Base-by-base conservation (phyloP, 2,329 filamentous ascomycete species). In the Cercospora sp. region DNA sequence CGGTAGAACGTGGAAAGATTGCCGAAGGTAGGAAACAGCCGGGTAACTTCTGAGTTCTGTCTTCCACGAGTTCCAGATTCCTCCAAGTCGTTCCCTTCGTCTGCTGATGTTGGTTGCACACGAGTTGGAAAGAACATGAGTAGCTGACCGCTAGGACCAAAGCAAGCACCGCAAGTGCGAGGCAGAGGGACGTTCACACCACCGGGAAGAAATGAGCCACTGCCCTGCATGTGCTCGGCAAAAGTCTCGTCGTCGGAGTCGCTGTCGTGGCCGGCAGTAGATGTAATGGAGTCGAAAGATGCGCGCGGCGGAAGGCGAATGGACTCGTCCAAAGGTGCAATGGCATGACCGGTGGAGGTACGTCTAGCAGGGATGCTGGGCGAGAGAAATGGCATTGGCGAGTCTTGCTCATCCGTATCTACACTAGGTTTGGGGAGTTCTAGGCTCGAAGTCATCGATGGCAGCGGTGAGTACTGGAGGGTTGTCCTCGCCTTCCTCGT, bases 181-280 rank as follows among this genome's bases (percentile, higher is more conserved):
- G 87, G 86, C 62, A 89, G 78, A 5, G 89, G 89, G 3, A 90
- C 86, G 74, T 88, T 89, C 61, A 87, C 84, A 76, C 89, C 88
- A 80, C 87, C 78, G 84, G 86, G 86, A 28, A 85, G 80, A 69
- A 87, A 81, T 20, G 84, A 78, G 66, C 85, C 85, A 66, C 85
- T 82, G 30, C 79, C 83, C 69, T 72, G 65, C 70, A 83, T 83
- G 20, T 70, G 70, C 7, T 73, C 72, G 12, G 72, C 73, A 63
- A 77, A 97, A 72, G 92, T 94, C 71, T 95, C 92, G 66, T 91
- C 91, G 31, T 79, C 82, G 42, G 83, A 77, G 64, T 78, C 76
- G 61, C 75, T 75, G 48, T 76, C 74, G 65, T 73, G 67, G 28
- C 67, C 75, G 42, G 58, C 77, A 77, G 60, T 81, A 77, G 65